phyloP scores from a whole-genome alignment of 2,329 filamentous ascomycete genomes.

The Keithomyces neogunnii region DNA sequence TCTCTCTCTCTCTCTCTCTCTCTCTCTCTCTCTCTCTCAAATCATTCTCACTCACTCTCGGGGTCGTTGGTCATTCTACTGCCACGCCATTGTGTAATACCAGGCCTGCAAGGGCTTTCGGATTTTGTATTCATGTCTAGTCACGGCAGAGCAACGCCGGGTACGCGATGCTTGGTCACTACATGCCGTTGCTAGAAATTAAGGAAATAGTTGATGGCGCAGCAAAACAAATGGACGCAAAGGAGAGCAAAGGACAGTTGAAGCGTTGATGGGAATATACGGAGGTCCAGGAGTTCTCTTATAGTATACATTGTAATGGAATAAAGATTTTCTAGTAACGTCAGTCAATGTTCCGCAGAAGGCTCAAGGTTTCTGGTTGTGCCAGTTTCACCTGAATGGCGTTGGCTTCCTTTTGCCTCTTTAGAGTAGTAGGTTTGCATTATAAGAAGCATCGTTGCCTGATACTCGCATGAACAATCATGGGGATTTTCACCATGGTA shows the following conservation, averaged over 20 bases:
- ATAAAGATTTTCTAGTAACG: conserved; percentile 16
- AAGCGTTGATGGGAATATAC: conserved; percentile 9
- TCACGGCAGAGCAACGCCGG: background rate
- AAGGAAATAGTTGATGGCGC: background rate
- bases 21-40: background rate
- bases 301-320: conserved; percentile 26
- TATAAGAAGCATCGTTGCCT: too few relatives aligned
- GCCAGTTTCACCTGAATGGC: background rate
- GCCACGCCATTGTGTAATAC: conserved; percentile 3
- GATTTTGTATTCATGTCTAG: background rate
- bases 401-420: background rate
- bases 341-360: background rate
- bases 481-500: too few relatives aligned
- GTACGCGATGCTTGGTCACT: background rate
- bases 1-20: conserved; percentile 9
- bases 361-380: background rate
- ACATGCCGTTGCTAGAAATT: conserved; percentile 2
- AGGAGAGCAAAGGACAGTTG: conserved; percentile 6
- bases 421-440: too few relatives aligned
- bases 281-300: conserved; percentile 21
- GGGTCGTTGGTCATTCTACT: background rate
- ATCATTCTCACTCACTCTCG: background rate
- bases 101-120: background rate
- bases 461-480: background rate
- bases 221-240: conserved; percentile 3